Evolutionary conservation across 2,329 filamentous ascomycete genomes (phyloP), one percentile per base, ranked within the genome.

Genomic region (Zymoseptoria ardabiliae): DNA sequence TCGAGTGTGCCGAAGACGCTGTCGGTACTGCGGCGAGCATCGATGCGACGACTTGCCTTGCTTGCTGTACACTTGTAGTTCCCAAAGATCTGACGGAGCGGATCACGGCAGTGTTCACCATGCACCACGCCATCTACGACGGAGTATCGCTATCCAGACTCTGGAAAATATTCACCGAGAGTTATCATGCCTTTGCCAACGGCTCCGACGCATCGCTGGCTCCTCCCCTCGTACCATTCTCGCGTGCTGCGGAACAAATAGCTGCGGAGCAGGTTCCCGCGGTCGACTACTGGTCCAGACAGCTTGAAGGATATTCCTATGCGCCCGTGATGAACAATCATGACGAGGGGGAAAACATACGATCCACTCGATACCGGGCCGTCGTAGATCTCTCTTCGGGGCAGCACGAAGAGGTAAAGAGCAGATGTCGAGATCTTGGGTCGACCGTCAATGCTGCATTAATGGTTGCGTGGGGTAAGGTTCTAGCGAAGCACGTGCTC

Each of bases 61-160:
- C 30, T 13, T 11, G 49, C 22, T 56, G 58, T n/a, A 35, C 61
- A 17, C 58, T 59, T 4, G 52, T 52, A 11, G 58, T 54, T 22
- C 56, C 52, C 13, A 19, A 59, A 3, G 58, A 59, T 6, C 52
- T 21, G 11, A 56, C 56, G 20, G 19, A 50, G 13, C 22, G 11
- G 17, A 54, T 53, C 17, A 49, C 28, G 8, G 45, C 51, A 7
- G 58, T 63, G 4, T 30, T 64, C n/a, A 59, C 58, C 6, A 35
- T 63, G 9, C 63, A 66, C 21, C 63, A 65, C 22, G 61, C 63
- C 10, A 61, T 65, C 30, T 66, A 65, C 30, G 63, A 65, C 22
- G 64, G 58, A 2, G 57, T 59, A n/a, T 61, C 58, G 3, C 55
- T 63, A 11, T 59, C 35, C 11, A 54, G 63, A 57, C 55, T 66